Base-by-base conservation (phyloP, 129 eudicot genomes). In the Helianthus annuus region DNA sequence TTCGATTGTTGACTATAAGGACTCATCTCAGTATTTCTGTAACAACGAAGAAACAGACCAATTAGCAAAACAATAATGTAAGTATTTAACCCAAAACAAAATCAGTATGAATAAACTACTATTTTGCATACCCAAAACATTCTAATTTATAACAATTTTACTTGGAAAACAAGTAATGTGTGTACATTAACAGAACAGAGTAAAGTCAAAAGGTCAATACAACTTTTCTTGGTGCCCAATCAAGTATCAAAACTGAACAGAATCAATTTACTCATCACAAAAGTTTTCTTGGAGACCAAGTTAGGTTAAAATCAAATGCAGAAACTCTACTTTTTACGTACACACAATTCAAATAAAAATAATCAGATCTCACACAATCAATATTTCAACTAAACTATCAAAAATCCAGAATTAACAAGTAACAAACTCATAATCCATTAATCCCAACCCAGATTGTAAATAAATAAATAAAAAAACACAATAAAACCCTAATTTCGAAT, bases 11-110 rank as follows among this genome's bases (percentile, higher is more conserved):
- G 79, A 72, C 79, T 65, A 60, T 34, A 15, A 38, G 57, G 5
- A 29, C 62, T 70, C 85, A 71, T 91, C 14, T 40, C 64, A 24
- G 67, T 66, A 32, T 29, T 19, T 55, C 82, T 78, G 82, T 17
- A 71, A 32, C 22, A 10, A 11, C 10, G 0, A 5, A 12, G 19
- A 27, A 29, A 71, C n/a, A 62, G 13, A 52, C 1, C 12, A 17
- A 32, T 69, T 36, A 77, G 57, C 27, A 42, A 52, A 64, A 62
- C 52, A 1, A 19, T n/a, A n/a, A n/a, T n/a, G n/a, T n/a, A n/a
- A n/a, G n/a, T n/a, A n/a, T n/a, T n/a, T n/a, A n/a, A n/a, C n/a
- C n/a, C n/a, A n/a, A n/a, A n/a, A n/a, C n/a, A n/a, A n/a, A n/a
- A n/a, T n/a, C n/a, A n/a, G n/a, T n/a, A 19, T 38, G 9, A 52